Conservation (phyloP, 306 rosid genomes). For the Nissolia schottii region DNA sequence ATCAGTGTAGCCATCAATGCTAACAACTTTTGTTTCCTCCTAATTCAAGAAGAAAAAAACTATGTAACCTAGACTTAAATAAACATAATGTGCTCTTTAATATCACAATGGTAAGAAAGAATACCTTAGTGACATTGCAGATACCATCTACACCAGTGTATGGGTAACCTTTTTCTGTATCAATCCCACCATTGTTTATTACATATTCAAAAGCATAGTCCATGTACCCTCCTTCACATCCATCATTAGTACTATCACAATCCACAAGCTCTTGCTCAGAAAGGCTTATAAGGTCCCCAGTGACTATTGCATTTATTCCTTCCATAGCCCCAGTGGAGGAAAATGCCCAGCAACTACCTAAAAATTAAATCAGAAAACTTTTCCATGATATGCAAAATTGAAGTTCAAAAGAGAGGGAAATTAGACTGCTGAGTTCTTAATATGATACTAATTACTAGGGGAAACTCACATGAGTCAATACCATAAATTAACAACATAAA, state of each 20-base stretch:
- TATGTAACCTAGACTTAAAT: background rate
- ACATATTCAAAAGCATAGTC: slow-evolving; percentile 86
- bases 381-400: background rate
- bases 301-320: slow-evolving; percentile 67
- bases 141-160: slow-evolving; percentile 49
- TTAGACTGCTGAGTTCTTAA: background rate
- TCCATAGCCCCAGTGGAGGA: slow-evolving; percentile 70
- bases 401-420: background rate
- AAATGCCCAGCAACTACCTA: slow-evolving; percentile 93
- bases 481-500: background rate
- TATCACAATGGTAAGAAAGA: background rate
- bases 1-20: slow-evolving; percentile 57
- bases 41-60: slow-evolving; percentile 10
- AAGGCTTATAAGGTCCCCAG: slow-evolving; percentile 60
- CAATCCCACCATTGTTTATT: slow-evolving; percentile 67
- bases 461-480: background rate
- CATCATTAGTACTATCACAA: slow-evolving; percentile 59
- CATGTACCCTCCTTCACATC: slow-evolving; percentile 77
- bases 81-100: background rate
- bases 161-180: slow-evolving; percentile 59
- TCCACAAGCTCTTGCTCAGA: slow-evolving; percentile 81
- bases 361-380: background rate
- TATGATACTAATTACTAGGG: background rate
- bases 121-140: slow-evolving; percentile 58
- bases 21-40: slow-evolving; percentile 59